phyloP scores from a whole-genome alignment of 768 basidiomycete genomes.

The Leucosporidium scottii region DNA sequence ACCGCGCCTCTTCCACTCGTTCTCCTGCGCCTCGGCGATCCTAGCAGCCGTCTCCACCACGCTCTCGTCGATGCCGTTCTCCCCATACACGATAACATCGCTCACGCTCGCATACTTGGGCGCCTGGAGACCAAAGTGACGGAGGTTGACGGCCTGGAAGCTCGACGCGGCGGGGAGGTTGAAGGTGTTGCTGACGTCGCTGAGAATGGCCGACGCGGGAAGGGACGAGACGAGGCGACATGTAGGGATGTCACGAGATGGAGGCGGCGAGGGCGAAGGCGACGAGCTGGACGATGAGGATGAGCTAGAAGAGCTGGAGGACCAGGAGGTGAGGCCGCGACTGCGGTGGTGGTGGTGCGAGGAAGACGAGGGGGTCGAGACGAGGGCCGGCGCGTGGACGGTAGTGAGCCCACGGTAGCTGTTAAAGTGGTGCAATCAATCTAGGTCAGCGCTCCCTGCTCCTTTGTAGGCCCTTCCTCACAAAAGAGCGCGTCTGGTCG shows the following conservation, averaged over 20 bases:
- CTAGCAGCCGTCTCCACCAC: constrained; percentile 29
- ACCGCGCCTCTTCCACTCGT: constrained; percentile 15
- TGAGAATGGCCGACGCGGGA: constrained; percentile 32
- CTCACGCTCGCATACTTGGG: constrained; percentile 82
- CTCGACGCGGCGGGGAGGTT: constrained; percentile 7
- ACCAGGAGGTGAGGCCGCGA: constrained; percentile 17
- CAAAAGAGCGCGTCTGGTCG: constrained; percentile 17
- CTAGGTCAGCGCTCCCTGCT: constrained; percentile 23
- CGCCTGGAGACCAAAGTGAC: constrained; percentile 84
- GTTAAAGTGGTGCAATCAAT: constrained; percentile 37
- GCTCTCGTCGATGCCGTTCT: constrained; percentile 46
- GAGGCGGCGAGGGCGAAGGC: constrained; percentile 28
- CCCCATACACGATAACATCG: constrained; percentile 79
- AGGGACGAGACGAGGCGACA: constrained; percentile 33
- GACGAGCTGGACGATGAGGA: constrained; percentile 36
- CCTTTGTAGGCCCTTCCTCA: constrained; percentile 16
- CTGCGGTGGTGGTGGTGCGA: constrained; percentile 21
- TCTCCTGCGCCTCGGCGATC: constrained; percentile 27
- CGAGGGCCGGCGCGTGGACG: constrained; percentile 10
- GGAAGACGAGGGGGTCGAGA: background rate
- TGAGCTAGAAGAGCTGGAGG: constrained; percentile 31
- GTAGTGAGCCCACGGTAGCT: constrained; percentile 27
- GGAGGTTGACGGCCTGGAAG: constrained; percentile 35
- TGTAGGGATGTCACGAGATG: background rate
- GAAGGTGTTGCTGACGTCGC: constrained; percentile 5